Percentiles rank a stretch among this genome's conserved stretches.
These are phyloP conservation scores for Botrytis cinerea DNA, from an alignment of 2,329 filamentous ascomycete species.

Conservation along the genomic window DNA sequence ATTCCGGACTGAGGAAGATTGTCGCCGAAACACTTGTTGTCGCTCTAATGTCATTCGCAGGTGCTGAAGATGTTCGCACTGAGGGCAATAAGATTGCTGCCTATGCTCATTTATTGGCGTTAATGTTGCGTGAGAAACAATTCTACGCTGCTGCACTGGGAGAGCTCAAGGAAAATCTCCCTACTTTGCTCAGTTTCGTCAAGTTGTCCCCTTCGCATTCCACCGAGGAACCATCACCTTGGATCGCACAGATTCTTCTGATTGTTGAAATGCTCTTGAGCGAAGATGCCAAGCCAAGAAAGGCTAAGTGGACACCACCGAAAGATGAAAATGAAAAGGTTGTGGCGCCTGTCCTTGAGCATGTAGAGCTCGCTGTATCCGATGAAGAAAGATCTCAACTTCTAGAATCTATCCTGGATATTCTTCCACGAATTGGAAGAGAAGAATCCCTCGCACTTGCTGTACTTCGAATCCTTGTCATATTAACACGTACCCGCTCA, in stretches of 20 bases:
- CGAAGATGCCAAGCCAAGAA: constrained; percentile 79
- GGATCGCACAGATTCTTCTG: constrained; percentile 87
- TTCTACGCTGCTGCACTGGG: constrained; percentile 80
- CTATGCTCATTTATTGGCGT: constrained; percentile 86
- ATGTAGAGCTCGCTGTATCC: constrained; percentile 63
- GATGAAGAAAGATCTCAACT: constrained; percentile 68
- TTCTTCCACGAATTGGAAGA: constrained; percentile 84
- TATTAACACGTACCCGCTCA: constrained; percentile 77
- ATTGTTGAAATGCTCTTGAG: constrained; percentile 89
- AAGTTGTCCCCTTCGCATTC: constrained; percentile 67
- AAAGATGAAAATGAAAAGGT: constrained; percentile 51
- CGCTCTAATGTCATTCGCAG: constrained; percentile 71
- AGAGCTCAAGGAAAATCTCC: constrained; percentile 74
- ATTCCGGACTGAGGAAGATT: constrained; percentile 60
- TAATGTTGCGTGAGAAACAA: constrained; percentile 77
- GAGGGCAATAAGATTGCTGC: constrained; percentile 72
- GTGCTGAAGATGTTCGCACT: constrained; percentile 56
- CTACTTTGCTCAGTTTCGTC: constrained; percentile 76
- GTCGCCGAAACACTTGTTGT: constrained; percentile 81
- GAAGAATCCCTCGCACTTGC: constrained; percentile 83
- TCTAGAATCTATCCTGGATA: constrained; percentile 75
- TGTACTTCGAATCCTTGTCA: constrained; percentile 78
- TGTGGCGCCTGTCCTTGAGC: constrained; percentile 57
- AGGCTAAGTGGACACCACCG: constrained; percentile 69
- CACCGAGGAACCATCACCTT: constrained; percentile 79